Percentiles rank a stretch among this genome's conserved stretches.
These are phyloP conservation scores for Cadophora luteo-olivacea DNA, from an alignment of 2,329 filamentous ascomycete genomes.

Conservation along the genomic window DNA sequence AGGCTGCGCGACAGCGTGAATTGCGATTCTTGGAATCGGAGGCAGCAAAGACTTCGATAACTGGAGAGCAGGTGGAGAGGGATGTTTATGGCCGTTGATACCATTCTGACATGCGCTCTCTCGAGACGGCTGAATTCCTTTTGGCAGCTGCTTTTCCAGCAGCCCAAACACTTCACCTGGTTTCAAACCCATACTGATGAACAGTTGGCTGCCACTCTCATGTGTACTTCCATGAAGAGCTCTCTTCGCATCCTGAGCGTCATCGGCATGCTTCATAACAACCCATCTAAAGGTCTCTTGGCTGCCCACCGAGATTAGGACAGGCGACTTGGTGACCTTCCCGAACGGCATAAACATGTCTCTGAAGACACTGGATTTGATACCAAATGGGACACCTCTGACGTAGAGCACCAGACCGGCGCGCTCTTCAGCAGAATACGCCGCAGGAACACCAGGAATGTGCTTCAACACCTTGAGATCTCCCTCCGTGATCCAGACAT, in stretches of 20 bases:
- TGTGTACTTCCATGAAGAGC: constrained; percentile 27
- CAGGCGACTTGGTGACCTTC: constrained; percentile 29
- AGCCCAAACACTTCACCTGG: constrained; percentile 10
- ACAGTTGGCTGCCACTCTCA: constrained; percentile 11
- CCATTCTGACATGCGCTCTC: background rate
- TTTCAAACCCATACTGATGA: constrained; percentile 19
- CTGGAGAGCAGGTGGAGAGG: constrained; percentile 13
- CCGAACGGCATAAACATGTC: constrained; percentile 32
- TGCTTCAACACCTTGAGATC: constrained; percentile 13
- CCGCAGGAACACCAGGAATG: constrained; percentile 34
- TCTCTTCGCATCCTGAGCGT: constrained; percentile 27
- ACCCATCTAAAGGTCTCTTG: constrained; percentile 38
- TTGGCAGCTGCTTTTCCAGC: background rate
- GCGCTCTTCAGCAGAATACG: constrained; percentile 28
- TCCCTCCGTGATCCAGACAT: constrained; percentile 30
- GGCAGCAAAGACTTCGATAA: constrained; percentile 3
- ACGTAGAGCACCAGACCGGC: constrained; percentile 37
- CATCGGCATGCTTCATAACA: constrained; percentile 33
- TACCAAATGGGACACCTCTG: constrained; percentile 30
- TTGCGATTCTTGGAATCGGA: constrained; percentile 13
- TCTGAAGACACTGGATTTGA: constrained; percentile 16
- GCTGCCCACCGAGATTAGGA: constrained; percentile 32
- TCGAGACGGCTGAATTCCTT: background rate
- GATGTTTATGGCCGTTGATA: background rate
- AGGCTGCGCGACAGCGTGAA: background rate